Evolutionary conservation across 2,329 filamentous ascomycete species (phyloP), one percentile per base, ranked within the genome.

Genomic region (Colletotrichum spaethianum): DNA sequence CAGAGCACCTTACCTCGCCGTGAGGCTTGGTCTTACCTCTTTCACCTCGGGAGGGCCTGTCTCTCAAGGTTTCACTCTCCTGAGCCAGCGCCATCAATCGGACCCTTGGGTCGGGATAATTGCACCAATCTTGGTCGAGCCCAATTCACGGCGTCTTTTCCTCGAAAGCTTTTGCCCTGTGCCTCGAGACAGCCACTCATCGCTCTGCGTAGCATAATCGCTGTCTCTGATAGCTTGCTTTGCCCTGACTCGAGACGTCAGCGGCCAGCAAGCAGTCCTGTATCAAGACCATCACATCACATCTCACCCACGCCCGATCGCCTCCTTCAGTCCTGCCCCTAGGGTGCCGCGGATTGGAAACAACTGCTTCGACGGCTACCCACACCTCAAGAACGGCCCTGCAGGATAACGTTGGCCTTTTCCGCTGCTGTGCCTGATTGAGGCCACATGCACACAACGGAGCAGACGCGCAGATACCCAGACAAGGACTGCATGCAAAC

Each of bases 41-140:
- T 28, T 48, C 59, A 48, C 59, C 26, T 31, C 28, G 31, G 31
- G 23, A 48, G 59, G 59, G 26, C 33, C 31, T 46, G 28, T 23
- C 31, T 46, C 42, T 65, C 26, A 44, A 36, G 53, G 65, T 69
- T 69, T 69, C 65, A 63, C 23, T 59, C 36, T 59, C 59, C 52
- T 63, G 59, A 31, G 11, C 52, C 69, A 42, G 48, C 23, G 26
- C 40, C 31, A 31, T 23, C 53, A 23, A 44, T 62, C 36, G 36
- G 46, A 63, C 48, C 28, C 69, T 53, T 26, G 33, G 20, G n/a
- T 28, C 50, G 44, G 52, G 60, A 63, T 48, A 52, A 44, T 40
- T 23, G 18, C 57, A 52, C 50, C 48, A 57, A 31, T 31, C 62
- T 55, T 52, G 38, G 62, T 38, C 23, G 36, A 46, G 14, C 38